Evolutionary conservation across 2,329 filamentous ascomycete genomes (phyloP).

Genomic region (Botrytis cinerea): DNA sequence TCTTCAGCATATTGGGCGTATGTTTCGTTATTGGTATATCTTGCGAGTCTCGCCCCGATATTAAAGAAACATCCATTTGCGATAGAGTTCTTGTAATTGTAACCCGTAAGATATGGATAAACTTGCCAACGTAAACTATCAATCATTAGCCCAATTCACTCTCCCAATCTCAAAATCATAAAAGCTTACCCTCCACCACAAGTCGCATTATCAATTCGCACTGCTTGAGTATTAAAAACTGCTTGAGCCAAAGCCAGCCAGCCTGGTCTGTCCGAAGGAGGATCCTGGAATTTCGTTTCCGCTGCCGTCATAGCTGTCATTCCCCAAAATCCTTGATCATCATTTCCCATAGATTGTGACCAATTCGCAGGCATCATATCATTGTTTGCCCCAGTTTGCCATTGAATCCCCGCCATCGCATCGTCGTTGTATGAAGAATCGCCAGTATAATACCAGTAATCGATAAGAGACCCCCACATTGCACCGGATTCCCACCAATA

Average conservation of each 20-base stretch:
- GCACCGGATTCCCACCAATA: slow-evolving; percentile 65
- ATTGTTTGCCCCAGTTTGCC: slow-evolving; percentile 56
- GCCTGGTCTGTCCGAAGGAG: slow-evolving; percentile 60
- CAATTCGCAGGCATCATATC: slow-evolving; percentile 59
- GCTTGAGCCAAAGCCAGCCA: slow-evolving; percentile 80
- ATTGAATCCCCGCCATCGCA: slow-evolving; percentile 56
- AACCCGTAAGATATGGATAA: slow-evolving; percentile 59
- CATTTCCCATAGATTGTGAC: slow-evolving; percentile 43
- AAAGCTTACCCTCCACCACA: slow-evolving; percentile 56
- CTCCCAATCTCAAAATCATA: background rate
- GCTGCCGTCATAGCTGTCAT: slow-evolving; percentile 77
- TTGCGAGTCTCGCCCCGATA: slow-evolving; percentile 67
- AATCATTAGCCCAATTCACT: slow-evolving; percentile 23
- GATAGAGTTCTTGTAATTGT: slow-evolving; percentile 66
- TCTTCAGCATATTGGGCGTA: slow-evolving; percentile 76
- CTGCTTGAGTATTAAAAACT: slow-evolving; percentile 76
- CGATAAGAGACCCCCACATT: slow-evolving; percentile 60
- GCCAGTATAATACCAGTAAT: slow-evolving; percentile 64
- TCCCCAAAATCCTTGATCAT: slow-evolving; percentile 70
- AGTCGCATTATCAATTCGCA: slow-evolving; percentile 70
- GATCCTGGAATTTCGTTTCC: slow-evolving; percentile 74
- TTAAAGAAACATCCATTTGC: slow-evolving; percentile 71
- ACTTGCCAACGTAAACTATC: slow-evolving; percentile 75
- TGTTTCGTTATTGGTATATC: slow-evolving; percentile 76
- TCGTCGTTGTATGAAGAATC: slow-evolving; percentile 59